Evolutionary conservation across 2,329 filamentous ascomycete species (phyloP).

Genomic region (Colletotrichum cereale): DNA sequence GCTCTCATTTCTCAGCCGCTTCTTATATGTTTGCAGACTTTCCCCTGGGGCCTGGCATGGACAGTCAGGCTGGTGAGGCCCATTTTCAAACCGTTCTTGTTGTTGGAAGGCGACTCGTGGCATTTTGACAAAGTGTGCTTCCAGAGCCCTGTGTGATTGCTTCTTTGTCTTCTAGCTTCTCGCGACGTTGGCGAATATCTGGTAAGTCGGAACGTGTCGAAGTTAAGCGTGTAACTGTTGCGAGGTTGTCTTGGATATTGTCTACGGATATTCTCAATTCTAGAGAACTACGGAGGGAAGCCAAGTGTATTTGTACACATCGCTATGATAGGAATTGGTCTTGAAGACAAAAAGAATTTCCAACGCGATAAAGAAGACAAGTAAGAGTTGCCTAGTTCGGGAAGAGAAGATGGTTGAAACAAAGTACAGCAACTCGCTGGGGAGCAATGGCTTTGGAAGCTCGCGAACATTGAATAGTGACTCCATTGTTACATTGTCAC

Average conservation of each 20-base stretch:
- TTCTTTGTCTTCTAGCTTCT: neutral
- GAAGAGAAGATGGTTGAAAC: neutral
- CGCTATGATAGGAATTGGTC: neutral
- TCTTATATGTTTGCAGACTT: neutral
- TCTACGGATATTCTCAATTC: too few species aligned
- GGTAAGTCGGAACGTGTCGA: neutral
- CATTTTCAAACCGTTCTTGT: neutral
- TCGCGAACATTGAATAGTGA: neutral
- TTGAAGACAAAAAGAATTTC: neutral
- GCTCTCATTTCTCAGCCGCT: neutral
- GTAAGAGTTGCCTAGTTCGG: neutral
- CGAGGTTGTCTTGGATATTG: neutral
- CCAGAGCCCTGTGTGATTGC: neutral
- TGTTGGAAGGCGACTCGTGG: neutral
- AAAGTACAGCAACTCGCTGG: neutral
- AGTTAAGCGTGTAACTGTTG: neutral
- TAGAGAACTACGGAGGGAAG: neutral
- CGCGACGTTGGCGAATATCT: neutral
- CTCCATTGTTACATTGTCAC: neutral
- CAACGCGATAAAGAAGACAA: neutral
- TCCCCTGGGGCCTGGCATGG: neutral
- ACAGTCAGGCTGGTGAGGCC: neutral
- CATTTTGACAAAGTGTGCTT: neutral
- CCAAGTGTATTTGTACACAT: neutral
- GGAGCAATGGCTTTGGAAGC: neutral